Percentiles rank a stretch among this genome's conserved stretches.
Evolutionary conservation across 495 filamentous ascomycete genomes (phyloP).

Genomic region (Penicillium angulare): DNA sequence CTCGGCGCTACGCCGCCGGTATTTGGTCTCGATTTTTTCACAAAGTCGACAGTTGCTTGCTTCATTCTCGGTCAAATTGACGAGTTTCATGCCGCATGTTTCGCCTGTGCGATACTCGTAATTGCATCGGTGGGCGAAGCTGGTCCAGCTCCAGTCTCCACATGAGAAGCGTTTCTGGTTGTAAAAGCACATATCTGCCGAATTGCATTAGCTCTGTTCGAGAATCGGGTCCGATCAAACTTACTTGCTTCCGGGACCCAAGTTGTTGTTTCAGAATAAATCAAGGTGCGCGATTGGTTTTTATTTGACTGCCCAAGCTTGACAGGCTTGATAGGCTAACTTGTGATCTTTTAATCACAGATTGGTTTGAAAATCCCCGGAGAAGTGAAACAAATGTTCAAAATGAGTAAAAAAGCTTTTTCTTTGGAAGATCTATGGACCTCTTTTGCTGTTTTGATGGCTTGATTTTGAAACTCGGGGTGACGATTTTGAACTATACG

Average conservation of each 20-base stretch:
- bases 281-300: conserved; percentile 34
- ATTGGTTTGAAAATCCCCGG: conserved; percentile 3
- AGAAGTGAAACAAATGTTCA: conserved; percentile 30
- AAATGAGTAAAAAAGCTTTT: conserved; percentile 18
- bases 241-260: conserved; percentile 32
- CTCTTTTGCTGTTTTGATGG: conserved; percentile 15
- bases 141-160: conserved; percentile 94
- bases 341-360: conserved; percentile 26
- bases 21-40: conserved; percentile 88
- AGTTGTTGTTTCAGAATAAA: conserved; percentile 37
- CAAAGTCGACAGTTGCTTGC: conserved; percentile 73
- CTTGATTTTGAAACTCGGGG: conserved; percentile 35
- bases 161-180: conserved; percentile 61
- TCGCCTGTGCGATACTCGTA: conserved; percentile 97
- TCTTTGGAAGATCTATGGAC: conserved; percentile 22
- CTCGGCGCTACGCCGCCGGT: conserved; percentile 72
- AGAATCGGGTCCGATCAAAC: conserved; percentile 27
- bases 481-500: conserved; percentile 29
- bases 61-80: conserved; percentile 64
- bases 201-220: conserved; percentile 31
- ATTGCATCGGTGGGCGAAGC: conserved; percentile 91
- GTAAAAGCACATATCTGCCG: conserved; percentile 58
- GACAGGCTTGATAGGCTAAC: conserved; percentile 38
- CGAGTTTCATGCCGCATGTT: conserved; percentile 94
- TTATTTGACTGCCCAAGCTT: conserved; percentile 23